Evolutionary conservation across 225 moss, liverwort and hornwort species (phyloP).

Genomic region (Pseudisothecium myosuroides): DNA sequence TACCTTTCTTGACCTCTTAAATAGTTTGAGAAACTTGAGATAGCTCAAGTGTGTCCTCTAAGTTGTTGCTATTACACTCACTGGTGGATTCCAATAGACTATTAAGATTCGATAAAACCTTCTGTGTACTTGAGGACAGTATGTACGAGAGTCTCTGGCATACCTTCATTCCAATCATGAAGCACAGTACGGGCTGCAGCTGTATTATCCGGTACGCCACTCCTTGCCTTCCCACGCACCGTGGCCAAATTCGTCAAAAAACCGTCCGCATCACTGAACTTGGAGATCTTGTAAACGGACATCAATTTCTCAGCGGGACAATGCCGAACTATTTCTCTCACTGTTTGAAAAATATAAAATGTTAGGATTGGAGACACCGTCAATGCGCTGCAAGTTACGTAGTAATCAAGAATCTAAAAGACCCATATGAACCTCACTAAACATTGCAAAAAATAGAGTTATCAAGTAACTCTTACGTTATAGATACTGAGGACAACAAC

Average conservation of each 20-base stretch:
- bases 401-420: neutral
- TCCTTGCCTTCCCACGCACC: conserved; percentile 67
- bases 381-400: neutral
- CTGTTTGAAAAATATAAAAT: conserved; percentile 1
- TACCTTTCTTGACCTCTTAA: neutral
- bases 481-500: neutral
- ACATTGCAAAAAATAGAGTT: neutral
- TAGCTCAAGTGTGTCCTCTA: neutral
- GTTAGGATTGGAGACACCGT: neutral
- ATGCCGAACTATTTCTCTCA: conserved; percentile 58
- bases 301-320: conserved; percentile 74
- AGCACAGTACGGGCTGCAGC: conserved; percentile 71
- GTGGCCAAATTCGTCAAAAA: conserved; percentile 54
- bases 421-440: neutral
- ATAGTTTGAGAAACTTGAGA: neutral
- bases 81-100: neutral
- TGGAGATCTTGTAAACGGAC: conserved; percentile 60
- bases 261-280: conserved; percentile 59
- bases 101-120: neutral
- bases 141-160: neutral
- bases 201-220: conserved; percentile 42
- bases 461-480: too few relatives aligned
- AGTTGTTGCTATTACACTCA: neutral
- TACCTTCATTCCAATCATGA: conserved; percentile 91
- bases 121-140: neutral